A percentile compares a stretch with the other conserved stretches of the same genome.
Evolutionary conservation across 352 stramenopile species (phyloP).

Genomic region (Elongisporangium prolatum): DNA sequence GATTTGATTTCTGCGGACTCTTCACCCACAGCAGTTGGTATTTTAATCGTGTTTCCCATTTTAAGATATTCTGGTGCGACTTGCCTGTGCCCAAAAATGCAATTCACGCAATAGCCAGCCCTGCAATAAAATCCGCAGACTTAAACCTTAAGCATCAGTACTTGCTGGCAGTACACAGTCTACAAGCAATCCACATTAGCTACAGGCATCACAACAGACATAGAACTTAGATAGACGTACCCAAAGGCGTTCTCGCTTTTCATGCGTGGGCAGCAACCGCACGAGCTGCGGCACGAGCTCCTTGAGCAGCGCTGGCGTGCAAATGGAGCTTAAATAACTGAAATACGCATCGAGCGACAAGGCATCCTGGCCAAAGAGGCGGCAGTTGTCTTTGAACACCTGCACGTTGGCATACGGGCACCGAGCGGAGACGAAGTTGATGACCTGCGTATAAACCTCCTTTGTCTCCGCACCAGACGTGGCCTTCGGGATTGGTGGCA

Average conservation of each 20-base stretch:
- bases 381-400: conserved; percentile 87
- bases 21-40: neutral
- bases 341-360: conserved; percentile 84
- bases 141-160: conserved; percentile 46
- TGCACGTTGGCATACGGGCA: conserved; percentile 81
- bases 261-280: conserved; percentile 73
- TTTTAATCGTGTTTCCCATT: neutral
- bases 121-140: neutral
- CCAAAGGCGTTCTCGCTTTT: conserved; percentile 82
- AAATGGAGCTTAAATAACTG: conserved; percentile 79
- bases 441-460: conserved; percentile 77
- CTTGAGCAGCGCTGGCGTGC: conserved; percentile 60
- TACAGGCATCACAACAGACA: conserved; percentile 6
- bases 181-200: conserved; percentile 11
- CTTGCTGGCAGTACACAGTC: conserved; percentile 42
- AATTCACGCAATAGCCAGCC: neutral
- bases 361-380: conserved; percentile 79
- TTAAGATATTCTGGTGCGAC: neutral
- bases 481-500: conserved; percentile 48
- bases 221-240: conserved; percentile 30
- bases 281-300: conserved; percentile 80
- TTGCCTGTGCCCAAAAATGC: neutral
- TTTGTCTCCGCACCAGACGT: conserved; percentile 72
- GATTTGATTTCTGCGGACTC: neutral
- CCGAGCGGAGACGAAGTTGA: conserved; percentile 67